Evolutionary conservation across 345 rosid genomes (phyloP).

Genomic region (Iberis pinnata): DNA sequence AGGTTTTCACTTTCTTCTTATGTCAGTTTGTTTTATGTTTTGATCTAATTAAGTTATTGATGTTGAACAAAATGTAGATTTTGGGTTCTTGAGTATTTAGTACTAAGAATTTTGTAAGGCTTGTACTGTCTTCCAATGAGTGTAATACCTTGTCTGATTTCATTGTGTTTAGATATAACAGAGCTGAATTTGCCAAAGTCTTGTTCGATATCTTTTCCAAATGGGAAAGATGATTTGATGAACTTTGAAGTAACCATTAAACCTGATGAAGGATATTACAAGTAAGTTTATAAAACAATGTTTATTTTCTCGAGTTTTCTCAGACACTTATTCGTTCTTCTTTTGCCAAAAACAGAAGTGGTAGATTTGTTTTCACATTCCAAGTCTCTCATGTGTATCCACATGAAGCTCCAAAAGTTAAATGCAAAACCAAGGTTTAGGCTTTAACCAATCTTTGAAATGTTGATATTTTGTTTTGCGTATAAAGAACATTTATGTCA

Average conservation of each 20-base stretch:
- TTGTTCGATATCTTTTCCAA: conserved; percentile 59
- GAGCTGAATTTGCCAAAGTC: conserved; percentile 75
- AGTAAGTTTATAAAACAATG: conserved; percentile 43
- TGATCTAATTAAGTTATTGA: conserved; percentile 19
- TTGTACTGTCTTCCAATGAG: no score
- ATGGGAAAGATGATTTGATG: conserved; percentile 82
- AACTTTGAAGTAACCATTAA: conserved; percentile 68
- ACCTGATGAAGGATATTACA: conserved; percentile 83
- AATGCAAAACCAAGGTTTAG: conserved; percentile 97
- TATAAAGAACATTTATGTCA: background rate
- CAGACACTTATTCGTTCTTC: background rate
- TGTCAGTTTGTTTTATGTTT: no score
- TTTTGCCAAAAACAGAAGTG: conserved; percentile 48
- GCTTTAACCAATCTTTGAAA: no score
- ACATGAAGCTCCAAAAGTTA: conserved; percentile 93
- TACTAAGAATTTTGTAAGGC: no score
- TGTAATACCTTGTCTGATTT: no score
- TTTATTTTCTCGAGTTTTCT: conserved; percentile 1
- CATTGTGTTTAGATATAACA: conserved; percentile 40
- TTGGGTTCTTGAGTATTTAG: no score
- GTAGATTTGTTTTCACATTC: conserved; percentile 77
- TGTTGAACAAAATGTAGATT: no score
- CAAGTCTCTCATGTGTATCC: conserved; percentile 86
- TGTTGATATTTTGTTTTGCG: no score
- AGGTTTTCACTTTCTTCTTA: no score